Evolutionary conservation across 352 stramenopile species (phyloP), one percentile per base, ranked within the genome.

Genomic region (Ophiocytium majus): DNA sequence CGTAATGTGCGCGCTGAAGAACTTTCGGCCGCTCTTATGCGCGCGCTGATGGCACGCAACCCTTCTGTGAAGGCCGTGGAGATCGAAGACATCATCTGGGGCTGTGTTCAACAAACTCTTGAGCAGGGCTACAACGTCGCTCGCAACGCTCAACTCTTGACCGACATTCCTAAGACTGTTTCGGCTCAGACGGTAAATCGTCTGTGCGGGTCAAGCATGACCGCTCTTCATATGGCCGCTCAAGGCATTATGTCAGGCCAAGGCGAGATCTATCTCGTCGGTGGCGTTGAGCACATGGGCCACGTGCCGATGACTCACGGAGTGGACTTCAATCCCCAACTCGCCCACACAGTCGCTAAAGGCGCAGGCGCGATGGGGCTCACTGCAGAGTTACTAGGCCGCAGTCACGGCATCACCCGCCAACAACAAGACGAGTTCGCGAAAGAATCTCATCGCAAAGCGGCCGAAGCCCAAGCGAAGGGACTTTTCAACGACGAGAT

Each of bases 61-160:
- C 57, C 57, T 23, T 23, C 23, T 28, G 28, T 71, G 57, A 71
- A 71, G 19, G 19, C 57, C 23, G 57, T 23, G 23, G 57, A 71
- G 57, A 71, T 71, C 28, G 57, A 71, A 71, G 57, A 71, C 28
- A 71, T 71, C 57, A 71, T 71, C 57, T 71, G 57, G 57, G 57
- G 57, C 23, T 71, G 57, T 28, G 57, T 71, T 71, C 57, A 71
- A 28, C 57, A 71, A 28, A 71, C 57, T 71, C 57, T 71, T 28
- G 57, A 71, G 28, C 57, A 71, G 57, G 23, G 57, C 28, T 71
- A 71, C 57, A 71, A 71, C 57, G 28, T 71, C 28, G 57, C 19
- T 23, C 23, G 57, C 23, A 71, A 71, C 57, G 57, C 57, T 28
- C 57, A 71, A 71, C 57, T 71, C 57, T 28, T 71, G 57, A 71